Evolutionary conservation across 768 basidiomycete genomes (phyloP).

Genomic region (Filobasidium floriforme): DNA sequence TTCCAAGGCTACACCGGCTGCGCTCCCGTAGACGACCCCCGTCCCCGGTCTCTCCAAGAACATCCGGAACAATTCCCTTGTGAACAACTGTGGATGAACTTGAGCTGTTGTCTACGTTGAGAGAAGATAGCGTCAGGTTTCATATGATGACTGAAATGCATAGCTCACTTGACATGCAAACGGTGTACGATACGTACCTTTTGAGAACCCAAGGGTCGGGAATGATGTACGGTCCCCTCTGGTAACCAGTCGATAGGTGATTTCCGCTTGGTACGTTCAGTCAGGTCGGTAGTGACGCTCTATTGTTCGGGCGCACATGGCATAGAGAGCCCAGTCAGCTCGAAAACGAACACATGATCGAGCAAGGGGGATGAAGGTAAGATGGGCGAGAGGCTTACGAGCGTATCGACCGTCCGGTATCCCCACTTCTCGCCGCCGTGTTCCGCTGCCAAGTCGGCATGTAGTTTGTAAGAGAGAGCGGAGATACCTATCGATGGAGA

Average conservation of each 20-base stretch:
- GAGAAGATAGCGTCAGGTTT: no score
- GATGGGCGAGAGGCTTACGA: slow-evolving; percentile 7
- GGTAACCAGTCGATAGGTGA: slow-evolving; percentile 37
- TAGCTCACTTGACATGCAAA: no score
- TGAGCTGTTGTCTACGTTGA: slow-evolving; percentile 43
- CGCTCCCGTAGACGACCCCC: slow-evolving; percentile 32
- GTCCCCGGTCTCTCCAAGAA: slow-evolving; percentile 33
- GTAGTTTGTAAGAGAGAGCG: slow-evolving; percentile 64
- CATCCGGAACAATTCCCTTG: slow-evolving; percentile 32
- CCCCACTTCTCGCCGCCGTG: slow-evolving; percentile 71
- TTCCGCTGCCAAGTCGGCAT: slow-evolving; percentile 62
- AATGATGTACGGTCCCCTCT: slow-evolving; percentile 29
- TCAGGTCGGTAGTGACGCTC: slow-evolving; percentile 36
- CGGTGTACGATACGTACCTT: no score
- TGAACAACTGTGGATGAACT: slow-evolving; percentile 42
- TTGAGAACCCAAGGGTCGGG: slow-evolving; percentile 33
- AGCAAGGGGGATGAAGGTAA: not conserved
- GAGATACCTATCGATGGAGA: slow-evolving; percentile 48
- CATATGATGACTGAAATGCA: no score
- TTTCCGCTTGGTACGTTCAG: slow-evolving; percentile 25
- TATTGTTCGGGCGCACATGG: no score
- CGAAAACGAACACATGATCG: no score
- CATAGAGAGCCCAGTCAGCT: no score
- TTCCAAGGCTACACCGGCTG: slow-evolving; percentile 5
- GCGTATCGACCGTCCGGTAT: slow-evolving; percentile 59